A percentile compares a stretch with the other conserved stretches of the same genome.
Conservation (phyloP, 345 rosid species). For the Sonneratia alba region DNA sequence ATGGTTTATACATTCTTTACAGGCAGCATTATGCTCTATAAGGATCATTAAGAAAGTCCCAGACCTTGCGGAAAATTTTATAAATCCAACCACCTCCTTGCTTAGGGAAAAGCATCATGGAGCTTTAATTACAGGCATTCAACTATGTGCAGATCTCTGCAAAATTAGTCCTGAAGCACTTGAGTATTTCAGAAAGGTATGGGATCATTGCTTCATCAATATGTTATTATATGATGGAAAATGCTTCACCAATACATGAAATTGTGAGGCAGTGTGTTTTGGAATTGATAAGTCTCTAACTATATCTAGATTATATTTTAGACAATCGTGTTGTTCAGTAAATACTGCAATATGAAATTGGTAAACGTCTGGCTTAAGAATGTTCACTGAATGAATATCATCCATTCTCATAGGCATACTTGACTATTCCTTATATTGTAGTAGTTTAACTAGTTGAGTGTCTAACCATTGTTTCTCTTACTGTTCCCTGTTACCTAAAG, state of each 20-base stretch:
- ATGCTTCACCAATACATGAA: slow-evolving; percentile 3
- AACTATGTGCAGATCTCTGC: slow-evolving; percentile 90
- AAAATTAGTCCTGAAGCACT: slow-evolving; percentile 80
- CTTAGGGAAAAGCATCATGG: slow-evolving; percentile 99
- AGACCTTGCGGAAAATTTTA: slow-evolving; percentile 94
- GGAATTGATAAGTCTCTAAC: background rate
- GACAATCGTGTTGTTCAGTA: background rate
- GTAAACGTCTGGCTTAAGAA: background rate
- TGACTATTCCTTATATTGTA: background rate
- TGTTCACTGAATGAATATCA: background rate
- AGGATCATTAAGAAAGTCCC: slow-evolving; percentile 96
- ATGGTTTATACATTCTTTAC: slow-evolving; percentile 19
- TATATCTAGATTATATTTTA: background rate
- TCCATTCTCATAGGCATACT: background rate
- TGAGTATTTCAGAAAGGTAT: slow-evolving; percentile 83
- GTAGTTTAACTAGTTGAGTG: background rate
- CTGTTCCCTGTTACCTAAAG: background rate
- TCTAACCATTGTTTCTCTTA: background rate
- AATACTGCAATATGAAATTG: background rate
- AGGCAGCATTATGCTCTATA: slow-evolving; percentile 97
- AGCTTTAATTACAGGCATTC: slow-evolving; percentile 88
- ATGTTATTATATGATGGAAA: background rate
- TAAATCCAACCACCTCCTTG: slow-evolving; percentile 74
- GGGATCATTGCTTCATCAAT: slow-evolving; percentile 10
- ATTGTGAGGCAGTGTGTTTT: background rate